Conservation (phyloP, 306 rosid genomes). For the Benincasa hispida region DNA sequence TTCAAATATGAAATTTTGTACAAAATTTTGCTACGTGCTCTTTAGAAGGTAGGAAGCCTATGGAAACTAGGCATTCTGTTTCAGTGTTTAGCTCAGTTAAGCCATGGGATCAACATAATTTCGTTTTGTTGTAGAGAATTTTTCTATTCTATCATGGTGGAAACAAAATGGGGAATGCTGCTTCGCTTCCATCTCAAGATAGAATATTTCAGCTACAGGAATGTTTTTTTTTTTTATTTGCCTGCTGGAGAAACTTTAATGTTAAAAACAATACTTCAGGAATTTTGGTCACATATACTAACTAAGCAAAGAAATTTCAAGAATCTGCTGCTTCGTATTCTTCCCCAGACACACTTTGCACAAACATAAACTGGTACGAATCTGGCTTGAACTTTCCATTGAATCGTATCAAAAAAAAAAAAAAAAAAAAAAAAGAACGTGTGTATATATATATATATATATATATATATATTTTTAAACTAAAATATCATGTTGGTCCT, state of each 20-base stretch:
- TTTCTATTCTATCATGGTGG: background rate
- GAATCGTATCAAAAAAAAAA: no score
- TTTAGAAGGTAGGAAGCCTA: background rate
- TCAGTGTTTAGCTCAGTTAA: background rate
- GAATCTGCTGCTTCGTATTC: no score
- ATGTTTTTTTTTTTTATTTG: background rate
- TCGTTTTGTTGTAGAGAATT: background rate
- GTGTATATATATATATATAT: no score
- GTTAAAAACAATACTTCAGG: background rate
- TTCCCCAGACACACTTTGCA: no score
- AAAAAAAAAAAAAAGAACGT: no score
- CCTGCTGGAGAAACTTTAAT: background rate
- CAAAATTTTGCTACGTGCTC: background rate
- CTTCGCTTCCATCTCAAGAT: background rate
- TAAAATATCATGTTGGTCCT: no score
- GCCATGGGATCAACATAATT: background rate
- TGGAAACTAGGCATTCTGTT: slow-evolving; percentile 1
- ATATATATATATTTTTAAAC: no score
- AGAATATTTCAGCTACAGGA: background rate
- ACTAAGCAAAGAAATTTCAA: background rate
- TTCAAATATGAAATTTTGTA: background rate
- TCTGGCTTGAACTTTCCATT: no score
- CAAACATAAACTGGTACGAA: no score
- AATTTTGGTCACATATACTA: background rate
- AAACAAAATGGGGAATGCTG: background rate